Evolutionary conservation across 495 filamentous ascomycete genomes (phyloP), one percentile per base, ranked within the genome.

Genomic region (Penicillium daleae): DNA sequence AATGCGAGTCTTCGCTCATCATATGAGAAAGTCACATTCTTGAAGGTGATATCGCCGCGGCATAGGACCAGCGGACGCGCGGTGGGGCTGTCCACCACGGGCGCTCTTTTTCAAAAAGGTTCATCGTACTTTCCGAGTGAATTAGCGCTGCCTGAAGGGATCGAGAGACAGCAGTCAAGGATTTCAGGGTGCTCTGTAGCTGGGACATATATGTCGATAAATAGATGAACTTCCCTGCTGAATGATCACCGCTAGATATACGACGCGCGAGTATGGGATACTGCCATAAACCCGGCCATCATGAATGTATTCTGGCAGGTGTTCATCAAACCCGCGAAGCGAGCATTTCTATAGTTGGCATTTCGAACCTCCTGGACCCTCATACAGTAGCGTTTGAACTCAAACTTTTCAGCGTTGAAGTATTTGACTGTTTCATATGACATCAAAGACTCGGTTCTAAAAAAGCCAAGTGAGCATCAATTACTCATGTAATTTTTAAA

Each of bases 341-440:
- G 82, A 17, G 88, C 79, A 31, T 92, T 88, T 61, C 86, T 83
- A 68, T 90, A 90, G 73, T 94, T 91, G 49, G 89, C 87, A 48
- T 72, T 75, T 70, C 94, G 91, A 72, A 86, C 93, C 44, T 85
- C 86, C 12, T 78, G 74, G 13, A 95, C 88, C 3, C 90, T 88
- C 2, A 80, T 67, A 10, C 88, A 78, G 67, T 90, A 93, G 0
- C 92, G 87, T n/a, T 84, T 82, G 75, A 92, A 92, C 69, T 96
- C 92, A 71, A 89, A 92, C 3, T 82, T 78, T 69, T 95, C 92
- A 3, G 92, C 91, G 69, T 93, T 94, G 82, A 95, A 95, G 71
- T 95, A 94, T 72, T 96, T 94, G 67, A 96, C 92, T 31, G 92
- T 94, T 71, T 96, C 92, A 71, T 95, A 96, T 17, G 90, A 91